Conservation (phyloP, 257 asterid species). For the Capsicum rhomboideum region DNA sequence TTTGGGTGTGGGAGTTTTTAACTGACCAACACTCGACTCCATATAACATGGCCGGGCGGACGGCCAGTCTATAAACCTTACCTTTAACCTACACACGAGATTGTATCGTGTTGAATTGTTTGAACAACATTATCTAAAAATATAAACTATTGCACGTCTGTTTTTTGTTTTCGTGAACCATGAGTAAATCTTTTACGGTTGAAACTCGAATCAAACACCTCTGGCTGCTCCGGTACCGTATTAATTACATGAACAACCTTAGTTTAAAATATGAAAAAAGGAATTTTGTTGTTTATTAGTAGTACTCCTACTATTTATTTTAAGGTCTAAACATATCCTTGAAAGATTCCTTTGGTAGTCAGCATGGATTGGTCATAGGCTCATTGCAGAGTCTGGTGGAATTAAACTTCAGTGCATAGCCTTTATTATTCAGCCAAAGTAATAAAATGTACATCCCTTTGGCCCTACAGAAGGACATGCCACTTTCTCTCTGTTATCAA, state of each 20-base stretch:
- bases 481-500: constrained; percentile 7
- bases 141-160: not conserved
- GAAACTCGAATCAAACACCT: not conserved
- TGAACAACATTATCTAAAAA: not conserved
- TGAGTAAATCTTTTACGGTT: not conserved
- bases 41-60: too few species aligned
- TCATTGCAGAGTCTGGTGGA: not conserved
- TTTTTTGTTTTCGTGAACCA: not conserved
- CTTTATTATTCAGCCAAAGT: not conserved
- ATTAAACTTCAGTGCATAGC: not conserved
- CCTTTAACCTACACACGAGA: not conserved
- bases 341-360: not conserved
- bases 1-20: too few species aligned
- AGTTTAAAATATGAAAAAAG: not conserved
- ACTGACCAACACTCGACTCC: too few species aligned
- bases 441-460: not conserved
- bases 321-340: not conserved
- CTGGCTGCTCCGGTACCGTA: not conserved
- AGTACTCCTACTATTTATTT: not conserved
- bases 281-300: not conserved
- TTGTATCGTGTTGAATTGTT: not conserved
- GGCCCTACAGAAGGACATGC: constrained; percentile 23
- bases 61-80: too few species aligned
- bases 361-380: not conserved
- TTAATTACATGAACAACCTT: not conserved